Evolutionary conservation across 257 asterid species (phyloP), one percentile per base, ranked within the genome.

Genomic region (Lycium ferocissimum): DNA sequence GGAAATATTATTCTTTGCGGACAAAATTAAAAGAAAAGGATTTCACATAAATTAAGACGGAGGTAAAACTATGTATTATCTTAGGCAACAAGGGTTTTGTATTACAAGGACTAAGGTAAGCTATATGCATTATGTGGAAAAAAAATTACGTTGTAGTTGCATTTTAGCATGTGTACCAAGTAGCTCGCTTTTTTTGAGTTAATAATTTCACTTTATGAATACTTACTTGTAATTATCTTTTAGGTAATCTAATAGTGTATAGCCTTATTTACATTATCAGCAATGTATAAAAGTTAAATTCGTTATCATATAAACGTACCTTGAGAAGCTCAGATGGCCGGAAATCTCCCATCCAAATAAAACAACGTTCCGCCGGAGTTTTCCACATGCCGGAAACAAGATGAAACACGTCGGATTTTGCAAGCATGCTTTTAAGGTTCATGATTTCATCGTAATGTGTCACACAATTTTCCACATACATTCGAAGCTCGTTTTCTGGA

Each of bases 341-440:
- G 87, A 94, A 92, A 58, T 93, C 99, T 0, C 98, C 99, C 22
- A 96, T 81, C 99, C 99, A 96, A 92, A 94, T 87, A 91, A 93
- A 94, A 87, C 98, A 95, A 0, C 98, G 89, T 86, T 96, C 99
- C 0, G 97, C 98, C 10, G 98, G 99, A 37, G 99, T 92, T 85
- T 90, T 93, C 98, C 99, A 96, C 87, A 84, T 88, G 90, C 98
- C 99, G 80, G 97, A 93, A 84, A 93, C 79, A 4, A 94, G 90
- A 87, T 96, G 98, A 85, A 95, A 92, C 5, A 93, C 93, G 9
- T 94, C 97, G 40, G 92, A 75, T 78, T 92, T 96, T 0, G 90
- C 93, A 2, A 92, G 87, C 87, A 92, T 90, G 86, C 88, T 82
- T 84, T 94, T 96, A 1, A 94, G 93, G 73, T 84, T 89, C 67